These are phyloP conservation scores for Clohesyomyces aquaticus DNA, from an alignment of 495 filamentous ascomycete species.

Conservation along the genomic window DNA sequence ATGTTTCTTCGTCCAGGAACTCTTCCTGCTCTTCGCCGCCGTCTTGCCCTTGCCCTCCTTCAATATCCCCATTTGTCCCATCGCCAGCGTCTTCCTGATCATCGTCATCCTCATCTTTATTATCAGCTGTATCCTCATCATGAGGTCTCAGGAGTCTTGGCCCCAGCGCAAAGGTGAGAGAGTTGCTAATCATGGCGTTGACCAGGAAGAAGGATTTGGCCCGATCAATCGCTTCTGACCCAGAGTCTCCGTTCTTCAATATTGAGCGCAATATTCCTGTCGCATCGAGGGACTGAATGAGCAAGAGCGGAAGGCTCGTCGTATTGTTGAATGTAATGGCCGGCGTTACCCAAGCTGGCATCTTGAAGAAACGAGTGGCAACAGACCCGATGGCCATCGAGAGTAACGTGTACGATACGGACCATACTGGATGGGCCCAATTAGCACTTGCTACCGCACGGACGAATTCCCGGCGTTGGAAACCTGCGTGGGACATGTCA, in stretches of 20 bases:
- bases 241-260: conserved; percentile 54
- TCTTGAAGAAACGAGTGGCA: conserved; percentile 53
- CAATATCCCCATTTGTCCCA: conserved; percentile 36
- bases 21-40: conserved; percentile 35
- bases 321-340: conserved; percentile 80
- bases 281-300: conserved; percentile 65
- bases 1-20: conserved; percentile 54
- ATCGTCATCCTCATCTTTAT: conserved; percentile 39
- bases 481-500: neutral
- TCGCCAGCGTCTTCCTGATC: conserved; percentile 43
- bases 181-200: conserved; percentile 65
- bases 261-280: conserved; percentile 66
- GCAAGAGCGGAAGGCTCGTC: conserved; percentile 64
- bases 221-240: conserved; percentile 58
- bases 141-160: conserved; percentile 60
- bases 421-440: conserved; percentile 59
- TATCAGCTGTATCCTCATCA: conserved; percentile 49
- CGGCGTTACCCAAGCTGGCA: conserved; percentile 69
- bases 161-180: conserved; percentile 67
- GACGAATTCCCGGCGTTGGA: too few species aligned
- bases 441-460: conserved; percentile 10
- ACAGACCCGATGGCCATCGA: conserved; percentile 59
- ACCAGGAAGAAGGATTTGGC: conserved; percentile 74
- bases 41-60: conserved; percentile 41
- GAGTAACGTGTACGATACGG: conserved; percentile 57